A percentile compares a stretch with the other conserved stretches of the same genome.
Conservation (phyloP, 129 eudicot species). For the Helianthus tuberosus region DNA sequence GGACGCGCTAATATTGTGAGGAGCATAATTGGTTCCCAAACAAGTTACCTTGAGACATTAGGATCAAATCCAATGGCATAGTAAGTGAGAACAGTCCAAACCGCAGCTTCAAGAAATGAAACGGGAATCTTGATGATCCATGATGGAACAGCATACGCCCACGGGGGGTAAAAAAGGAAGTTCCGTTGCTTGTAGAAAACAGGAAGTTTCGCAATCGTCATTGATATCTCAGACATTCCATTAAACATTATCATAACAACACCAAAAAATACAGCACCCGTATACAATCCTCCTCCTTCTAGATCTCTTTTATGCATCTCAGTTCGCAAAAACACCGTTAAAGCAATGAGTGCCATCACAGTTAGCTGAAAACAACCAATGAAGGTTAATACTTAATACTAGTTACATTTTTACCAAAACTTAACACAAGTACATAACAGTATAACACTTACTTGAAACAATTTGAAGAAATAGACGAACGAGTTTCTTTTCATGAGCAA, state of each 20-base stretch:
- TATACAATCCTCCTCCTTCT: slow-evolving; percentile 53
- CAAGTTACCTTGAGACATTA: slow-evolving; percentile 57
- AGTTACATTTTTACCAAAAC: no score
- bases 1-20: not conserved
- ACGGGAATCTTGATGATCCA: slow-evolving; percentile 76
- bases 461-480: slow-evolving; percentile 72
- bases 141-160: slow-evolving; percentile 74
- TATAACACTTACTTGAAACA: no score
- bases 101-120: slow-evolving; percentile 51
- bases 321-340: slow-evolving; percentile 75
- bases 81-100: slow-evolving; percentile 65
- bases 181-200: slow-evolving; percentile 81
- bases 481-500: slow-evolving; percentile 89
- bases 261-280: slow-evolving; percentile 57
- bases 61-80: slow-evolving; percentile 86
- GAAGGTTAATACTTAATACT: no score
- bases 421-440: no score
- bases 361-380: slow-evolving; percentile 42
- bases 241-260: slow-evolving; percentile 50
- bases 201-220: slow-evolving; percentile 81
- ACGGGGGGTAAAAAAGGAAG: slow-evolving; percentile 71
- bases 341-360: slow-evolving; percentile 44
- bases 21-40: not conserved
- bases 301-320: slow-evolving; percentile 44
- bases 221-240: slow-evolving; percentile 71